Evolutionary conservation across 352 stramenopile genomes (phyloP).

Genomic region (Phytophthora multivora): DNA sequence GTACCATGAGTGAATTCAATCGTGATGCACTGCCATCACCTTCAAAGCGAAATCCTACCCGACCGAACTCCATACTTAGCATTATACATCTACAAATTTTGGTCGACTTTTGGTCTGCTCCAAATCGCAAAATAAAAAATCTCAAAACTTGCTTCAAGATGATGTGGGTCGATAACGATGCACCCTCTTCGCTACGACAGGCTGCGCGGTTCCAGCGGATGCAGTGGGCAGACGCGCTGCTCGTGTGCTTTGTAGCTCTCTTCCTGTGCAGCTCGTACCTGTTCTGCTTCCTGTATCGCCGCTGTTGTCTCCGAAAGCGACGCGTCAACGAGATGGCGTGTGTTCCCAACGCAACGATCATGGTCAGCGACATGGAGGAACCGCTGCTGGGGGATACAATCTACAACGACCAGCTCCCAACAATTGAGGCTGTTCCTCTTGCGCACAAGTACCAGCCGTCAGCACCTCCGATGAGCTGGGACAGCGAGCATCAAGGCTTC

Average conservation of each 20-base stretch:
- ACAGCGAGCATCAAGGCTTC: constrained; percentile 14
- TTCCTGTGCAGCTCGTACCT: constrained; percentile 58
- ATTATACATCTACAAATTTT: too few species aligned
- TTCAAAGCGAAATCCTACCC: too few species aligned
- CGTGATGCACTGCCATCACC: background rate
- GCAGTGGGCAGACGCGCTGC: constrained; percentile 41
- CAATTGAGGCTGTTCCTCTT: constrained; percentile 42
- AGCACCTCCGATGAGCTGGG: constrained; percentile 58
- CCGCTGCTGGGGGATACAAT: constrained; percentile 52
- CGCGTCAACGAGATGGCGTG: constrained; percentile 20
- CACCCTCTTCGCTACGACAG: constrained; percentile 16
- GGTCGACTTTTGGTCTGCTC: background rate
- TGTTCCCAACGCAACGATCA: constrained; percentile 32
- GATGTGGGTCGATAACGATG: constrained; percentile 24
- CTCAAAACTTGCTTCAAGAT: constrained; percentile 21
- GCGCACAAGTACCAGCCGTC: constrained; percentile 69
- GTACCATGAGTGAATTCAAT: constrained; percentile 2
- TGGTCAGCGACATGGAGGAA: constrained; percentile 71
- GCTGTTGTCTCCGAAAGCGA: constrained; percentile 24
- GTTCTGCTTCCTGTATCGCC: constrained; percentile 57
- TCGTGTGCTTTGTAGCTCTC: constrained; percentile 47
- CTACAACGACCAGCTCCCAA: constrained; percentile 49
- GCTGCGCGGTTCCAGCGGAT: constrained; percentile 25
- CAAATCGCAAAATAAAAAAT: background rate
- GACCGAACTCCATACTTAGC: too few species aligned